Conservation (phyloP, 2,329 filamentous ascomycete genomes). For the Pseudocercospora musae region DNA sequence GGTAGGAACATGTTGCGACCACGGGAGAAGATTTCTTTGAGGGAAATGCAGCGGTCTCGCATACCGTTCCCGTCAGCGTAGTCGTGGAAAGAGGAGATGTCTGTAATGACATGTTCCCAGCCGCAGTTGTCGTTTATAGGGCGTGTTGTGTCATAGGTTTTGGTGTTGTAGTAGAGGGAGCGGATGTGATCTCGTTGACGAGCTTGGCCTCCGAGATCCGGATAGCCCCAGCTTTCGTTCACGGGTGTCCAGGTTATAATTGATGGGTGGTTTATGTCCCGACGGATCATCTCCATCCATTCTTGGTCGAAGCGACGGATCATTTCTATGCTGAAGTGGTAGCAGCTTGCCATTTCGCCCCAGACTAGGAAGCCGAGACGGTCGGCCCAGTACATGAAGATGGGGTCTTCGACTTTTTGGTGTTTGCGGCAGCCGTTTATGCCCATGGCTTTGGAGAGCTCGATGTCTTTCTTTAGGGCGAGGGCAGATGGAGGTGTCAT, state of each 20-base stretch:
- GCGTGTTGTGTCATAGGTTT: slow-evolving; percentile 60
- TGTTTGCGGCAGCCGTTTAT: slow-evolving; percentile 65
- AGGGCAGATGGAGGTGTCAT: slow-evolving; percentile 55
- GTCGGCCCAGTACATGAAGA: slow-evolving; percentile 61
- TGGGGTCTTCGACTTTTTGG: slow-evolving; percentile 61
- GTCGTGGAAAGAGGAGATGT: slow-evolving; percentile 66
- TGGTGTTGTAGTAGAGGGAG: slow-evolving; percentile 62
- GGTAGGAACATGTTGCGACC: slow-evolving; percentile 55
- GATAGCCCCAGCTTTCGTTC: slow-evolving; percentile 64
- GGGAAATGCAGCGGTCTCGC: slow-evolving; percentile 51
- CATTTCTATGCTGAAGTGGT: slow-evolving; percentile 59
- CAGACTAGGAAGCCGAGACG: slow-evolving; percentile 60
- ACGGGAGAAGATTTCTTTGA: slow-evolving; percentile 57
- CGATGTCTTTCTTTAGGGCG: slow-evolving; percentile 51
- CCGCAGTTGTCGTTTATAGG: slow-evolving; percentile 70
- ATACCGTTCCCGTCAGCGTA: slow-evolving; percentile 60
- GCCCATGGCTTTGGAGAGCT: slow-evolving; percentile 58
- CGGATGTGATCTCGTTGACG: slow-evolving; percentile 64
- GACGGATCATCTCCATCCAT: slow-evolving; percentile 60
- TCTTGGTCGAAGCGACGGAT: slow-evolving; percentile 60
- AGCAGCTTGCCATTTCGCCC: slow-evolving; percentile 64
- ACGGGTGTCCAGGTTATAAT: slow-evolving; percentile 66
- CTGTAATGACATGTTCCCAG: slow-evolving; percentile 65
- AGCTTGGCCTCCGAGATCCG: slow-evolving; percentile 53
- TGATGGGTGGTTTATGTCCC: slow-evolving; percentile 64